Base-by-base conservation (phyloP, 768 basidiomycete genomes). In the Daedaleopsis sinensis region DNA sequence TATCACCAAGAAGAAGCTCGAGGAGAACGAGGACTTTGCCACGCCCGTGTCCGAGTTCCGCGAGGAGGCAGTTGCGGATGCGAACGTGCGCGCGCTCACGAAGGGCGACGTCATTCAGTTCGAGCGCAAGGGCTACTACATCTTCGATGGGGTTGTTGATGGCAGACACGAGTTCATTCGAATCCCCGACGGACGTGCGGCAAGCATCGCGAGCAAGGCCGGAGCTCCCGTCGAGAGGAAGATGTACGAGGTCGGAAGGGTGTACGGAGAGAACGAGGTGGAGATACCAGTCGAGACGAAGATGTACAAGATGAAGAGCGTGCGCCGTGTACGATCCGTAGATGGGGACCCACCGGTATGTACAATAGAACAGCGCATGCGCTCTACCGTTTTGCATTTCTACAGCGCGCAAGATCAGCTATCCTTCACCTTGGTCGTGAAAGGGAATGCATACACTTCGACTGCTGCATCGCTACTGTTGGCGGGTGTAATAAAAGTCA, bases 1-100 rank as follows among this genome's bases (percentile, higher is more conserved):
- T 62, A 98, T 99, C 79, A 97, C 93, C 27, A 99, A 99, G 83
- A 98, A 98, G 83, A 98, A 96, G 76, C 84, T 99, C 43, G 97
- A 98, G 77, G 96, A 98, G 73, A 84, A 87, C 58, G 97, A 83
- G 55, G 88, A 94, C 75, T 91, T 93, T 70, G 89, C 94, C 64
- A 91, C 94, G 10, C 89, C 92, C 35, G 84, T 89, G 44, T 91
- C 92, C 44, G 95, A 98, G 75, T 99, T 96, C 82, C 84, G 87
- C 66, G 85, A 90, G 68, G 85, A 84, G 32, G 96, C 93, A 5
- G 71, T 88, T 24, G 92, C 94, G 24, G 96, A 98, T 73, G 83
- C 85, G 56, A 98, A 98, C 73, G 88, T 97, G 37, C 77, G 77
- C 37, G 82, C 80, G 35, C 81, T 97, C 39, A 83, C 82, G 70